A percentile compares a stretch with the other conserved stretches of the same genome.
phyloP scores from a whole-genome alignment of 768 basidiomycete genomes.

The Exidia glandulosa region DNA sequence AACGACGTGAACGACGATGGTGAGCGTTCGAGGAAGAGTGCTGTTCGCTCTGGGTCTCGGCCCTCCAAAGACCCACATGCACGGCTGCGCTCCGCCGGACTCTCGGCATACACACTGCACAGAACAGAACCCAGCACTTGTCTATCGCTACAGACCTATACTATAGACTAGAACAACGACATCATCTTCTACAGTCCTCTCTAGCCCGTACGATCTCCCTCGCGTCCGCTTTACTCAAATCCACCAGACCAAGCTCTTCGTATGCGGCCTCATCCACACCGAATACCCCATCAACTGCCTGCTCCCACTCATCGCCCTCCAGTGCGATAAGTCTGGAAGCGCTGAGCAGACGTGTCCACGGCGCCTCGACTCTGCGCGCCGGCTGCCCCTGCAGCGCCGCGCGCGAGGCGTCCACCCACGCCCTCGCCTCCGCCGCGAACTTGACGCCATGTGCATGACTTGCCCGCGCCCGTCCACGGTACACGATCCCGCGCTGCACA shows the following conservation, averaged over 20 bases:
- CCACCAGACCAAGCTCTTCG: not conserved
- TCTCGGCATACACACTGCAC: not conserved
- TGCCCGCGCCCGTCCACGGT: conserved; percentile 56
- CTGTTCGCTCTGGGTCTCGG: not conserved
- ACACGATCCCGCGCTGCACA: conserved; percentile 69
- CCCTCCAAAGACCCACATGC: not conserved
- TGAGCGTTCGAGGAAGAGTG: not conserved
- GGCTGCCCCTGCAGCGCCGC: conserved; percentile 38
- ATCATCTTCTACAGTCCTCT: not conserved
- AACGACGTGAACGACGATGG: not conserved
- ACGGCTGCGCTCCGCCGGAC: not conserved
- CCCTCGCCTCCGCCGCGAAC: conserved; percentile 60
- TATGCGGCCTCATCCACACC: conserved; percentile 28
- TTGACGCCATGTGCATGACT: conserved; percentile 45
- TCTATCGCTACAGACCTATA: no score
- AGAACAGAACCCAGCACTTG: not conserved
- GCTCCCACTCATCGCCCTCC: conserved; percentile 43
- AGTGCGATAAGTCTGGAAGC: conserved; percentile 57
- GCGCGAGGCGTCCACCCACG: conserved; percentile 76
- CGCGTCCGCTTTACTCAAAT: no score
- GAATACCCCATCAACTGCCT: conserved; percentile 37
- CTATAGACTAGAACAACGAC: no score
- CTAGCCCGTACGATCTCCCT: not conserved
- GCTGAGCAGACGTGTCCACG: conserved; percentile 66
- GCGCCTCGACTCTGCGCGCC: conserved; percentile 45